Evolutionary conservation across 768 basidiomycete genomes (phyloP).

Genomic region (Tricholoma hemisulphureum): DNA sequence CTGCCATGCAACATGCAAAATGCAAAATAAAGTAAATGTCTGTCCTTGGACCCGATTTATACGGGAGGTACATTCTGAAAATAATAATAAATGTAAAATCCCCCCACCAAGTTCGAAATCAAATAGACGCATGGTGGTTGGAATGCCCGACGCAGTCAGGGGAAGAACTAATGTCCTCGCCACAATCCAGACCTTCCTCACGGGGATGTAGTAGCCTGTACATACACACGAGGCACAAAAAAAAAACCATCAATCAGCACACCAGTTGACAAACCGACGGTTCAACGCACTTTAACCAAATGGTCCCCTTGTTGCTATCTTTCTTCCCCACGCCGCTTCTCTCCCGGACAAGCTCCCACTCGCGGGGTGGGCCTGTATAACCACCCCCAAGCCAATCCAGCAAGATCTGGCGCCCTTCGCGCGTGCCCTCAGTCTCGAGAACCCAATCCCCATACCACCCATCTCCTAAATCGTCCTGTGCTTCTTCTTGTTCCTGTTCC

Average conservation of each 20-base stretch:
- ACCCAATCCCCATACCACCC: slow-evolving; percentile 82
- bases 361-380: slow-evolving; percentile 22
- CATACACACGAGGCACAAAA: slow-evolving; percentile 2
- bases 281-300: slow-evolving; percentile 66
- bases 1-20: no score
- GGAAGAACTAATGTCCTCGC: neutral
- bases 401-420: slow-evolving; percentile 56
- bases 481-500: slow-evolving; percentile 21
- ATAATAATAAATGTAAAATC: neutral
- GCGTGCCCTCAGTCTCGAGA: slow-evolving; percentile 75
- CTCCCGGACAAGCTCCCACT: slow-evolving; percentile 61
- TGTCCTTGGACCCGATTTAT: no score
- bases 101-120: neutral
- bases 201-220: neutral
- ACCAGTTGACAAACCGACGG: no score
- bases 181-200: neutral
- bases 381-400: slow-evolving; percentile 51
- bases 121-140: neutral
- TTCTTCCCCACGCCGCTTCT: slow-evolving; percentile 52
- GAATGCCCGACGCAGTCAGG: no score
- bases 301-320: neutral
- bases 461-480: slow-evolving; percentile 46
- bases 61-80: no score
- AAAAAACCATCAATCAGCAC: slow-evolving; percentile 18
- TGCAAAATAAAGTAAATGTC: neutral